These are phyloP conservation scores for Abortiporus biennis DNA, from an alignment of 1,284 basidiomycete genomes.

Conservation along the genomic window DNA sequence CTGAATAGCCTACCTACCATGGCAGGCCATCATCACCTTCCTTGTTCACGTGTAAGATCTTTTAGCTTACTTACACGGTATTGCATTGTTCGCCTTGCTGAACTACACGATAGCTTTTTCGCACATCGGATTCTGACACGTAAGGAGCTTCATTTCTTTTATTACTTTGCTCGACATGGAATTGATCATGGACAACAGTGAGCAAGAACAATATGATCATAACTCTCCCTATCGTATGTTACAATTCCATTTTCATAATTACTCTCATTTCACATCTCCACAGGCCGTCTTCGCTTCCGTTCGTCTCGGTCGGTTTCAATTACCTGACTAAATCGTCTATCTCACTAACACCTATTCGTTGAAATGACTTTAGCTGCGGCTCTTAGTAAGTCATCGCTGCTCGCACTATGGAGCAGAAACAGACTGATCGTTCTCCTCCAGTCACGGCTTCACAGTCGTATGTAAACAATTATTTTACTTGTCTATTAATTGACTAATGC, in stretches of 20 bases:
- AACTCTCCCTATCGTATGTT: conserved; percentile 29
- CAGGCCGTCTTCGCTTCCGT: conserved; percentile 9
- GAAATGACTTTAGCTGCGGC: conserved; percentile 4
- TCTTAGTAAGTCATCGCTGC: conserved; percentile 1
- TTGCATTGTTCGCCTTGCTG: conserved; percentile 2
- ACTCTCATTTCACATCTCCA: not conserved
- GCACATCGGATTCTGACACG: too few relatives aligned
- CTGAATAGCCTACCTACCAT: conserved; percentile 9
- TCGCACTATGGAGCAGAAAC: not conserved
- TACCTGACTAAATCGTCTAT: too few relatives aligned
- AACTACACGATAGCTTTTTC: not conserved
- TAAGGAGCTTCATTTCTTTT: too few relatives aligned
- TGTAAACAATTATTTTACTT: too few relatives aligned
- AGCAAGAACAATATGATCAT: conserved; percentile 29
- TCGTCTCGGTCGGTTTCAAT: conserved; percentile 9
- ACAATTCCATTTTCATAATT: not conserved
- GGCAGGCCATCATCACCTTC: conserved; percentile 11
- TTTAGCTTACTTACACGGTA: conserved; percentile 6
- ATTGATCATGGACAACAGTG: conserved; percentile 18
- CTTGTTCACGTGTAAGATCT: conserved; percentile 20
- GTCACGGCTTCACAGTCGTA: conserved; percentile 26
- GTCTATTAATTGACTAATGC: too few relatives aligned
- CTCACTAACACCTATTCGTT: too few relatives aligned
- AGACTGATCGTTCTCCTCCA: conserved; percentile 6
- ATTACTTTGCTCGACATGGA: too few relatives aligned